phyloP scores from a whole-genome alignment of 306 rosid species.

The Clitoria ternatea region DNA sequence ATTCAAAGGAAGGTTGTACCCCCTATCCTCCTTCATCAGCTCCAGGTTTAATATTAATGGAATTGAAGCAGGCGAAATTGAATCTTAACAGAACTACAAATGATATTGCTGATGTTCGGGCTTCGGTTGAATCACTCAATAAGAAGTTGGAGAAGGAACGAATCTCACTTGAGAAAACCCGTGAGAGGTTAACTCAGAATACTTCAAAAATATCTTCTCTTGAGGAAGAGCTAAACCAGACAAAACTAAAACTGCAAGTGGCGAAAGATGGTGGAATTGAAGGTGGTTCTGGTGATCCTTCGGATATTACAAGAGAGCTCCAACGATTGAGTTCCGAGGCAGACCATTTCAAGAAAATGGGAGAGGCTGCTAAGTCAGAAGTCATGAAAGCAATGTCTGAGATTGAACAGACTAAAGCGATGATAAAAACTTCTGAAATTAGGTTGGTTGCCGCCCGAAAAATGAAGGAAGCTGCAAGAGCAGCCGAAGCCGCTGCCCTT shows the following conservation, averaged over 20 bases:
- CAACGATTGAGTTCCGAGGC: slow-evolving; percentile 62
- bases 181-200: slow-evolving; percentile 60
- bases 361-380: slow-evolving; percentile 68
- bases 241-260: slow-evolving; percentile 57
- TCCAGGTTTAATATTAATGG: slow-evolving; percentile 62
- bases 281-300: slow-evolving; percentile 39
- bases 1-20: slow-evolving; percentile 25
- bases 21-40: slow-evolving; percentile 44
- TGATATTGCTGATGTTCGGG: slow-evolving; percentile 76
- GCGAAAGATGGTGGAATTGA: slow-evolving; percentile 54
- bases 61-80: slow-evolving; percentile 81
- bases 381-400: slow-evolving; percentile 57
- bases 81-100: slow-evolving; percentile 67
- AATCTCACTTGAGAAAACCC: slow-evolving; percentile 66
- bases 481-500: slow-evolving; percentile 73
- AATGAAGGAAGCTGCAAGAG: slow-evolving; percentile 94
- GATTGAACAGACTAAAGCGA: slow-evolving; percentile 72
- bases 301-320: slow-evolving; percentile 63
- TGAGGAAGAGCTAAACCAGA: slow-evolving; percentile 79
- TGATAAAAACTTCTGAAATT: slow-evolving; percentile 73
- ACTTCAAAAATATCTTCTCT: slow-evolving; percentile 61
- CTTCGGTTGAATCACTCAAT: slow-evolving; percentile 58
- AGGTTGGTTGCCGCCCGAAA: slow-evolving; percentile 83
- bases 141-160: slow-evolving; percentile 83
- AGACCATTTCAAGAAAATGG: slow-evolving; percentile 65